Base-by-base conservation (phyloP, 768 basidiomycete genomes). In the Suillus bovinus region DNA sequence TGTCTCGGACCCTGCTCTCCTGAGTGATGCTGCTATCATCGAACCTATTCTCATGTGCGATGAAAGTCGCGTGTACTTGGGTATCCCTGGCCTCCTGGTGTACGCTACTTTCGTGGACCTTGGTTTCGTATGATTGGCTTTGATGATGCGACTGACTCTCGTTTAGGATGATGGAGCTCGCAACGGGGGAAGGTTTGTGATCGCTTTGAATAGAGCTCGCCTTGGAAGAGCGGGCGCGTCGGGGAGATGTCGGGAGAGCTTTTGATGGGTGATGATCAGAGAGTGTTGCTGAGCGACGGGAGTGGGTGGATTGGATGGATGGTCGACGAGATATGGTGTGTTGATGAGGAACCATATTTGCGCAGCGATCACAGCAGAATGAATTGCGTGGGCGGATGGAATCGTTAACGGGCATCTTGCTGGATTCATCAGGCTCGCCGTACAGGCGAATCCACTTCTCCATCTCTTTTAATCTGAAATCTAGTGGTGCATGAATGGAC, bases 381-480 rank as follows among this genome's bases (percentile, higher is more conserved):
- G 74, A 75, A 47, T 70, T 63, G 31, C 72, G 73, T 22, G 73
- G 69, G 47, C 64, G 64, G 27, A 71, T 49, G 10, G 59, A 60
- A 42, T 75, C 72, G 11, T 58, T 39, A 4, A 67, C 41, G 16
- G 65, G 27, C 44, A 56, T 61, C 64, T 67, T 74, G 38, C 38
- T 47, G 50, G 70, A 34, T 20, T 49, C 60, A n/a, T 71, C 72
- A 46, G 67, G 36, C 39, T 69, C 72, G 27, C 75, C 68, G 1
- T 87, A 84, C 34, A 82, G 78, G 61, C 83, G 79, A 68, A 89
- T 84, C 90, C 90, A 91, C 62, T 84, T 85, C 68, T 91, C 89
- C 84, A 91, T 89, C 73, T 89, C 89, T 74, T 89, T 89, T 41
- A 90, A 74, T 22, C 88, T 81, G 69, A 91, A 91, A 70, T 91